Base-by-base conservation (phyloP, 2,329 filamentous ascomycete genomes). In the Cadophora gregata region DNA sequence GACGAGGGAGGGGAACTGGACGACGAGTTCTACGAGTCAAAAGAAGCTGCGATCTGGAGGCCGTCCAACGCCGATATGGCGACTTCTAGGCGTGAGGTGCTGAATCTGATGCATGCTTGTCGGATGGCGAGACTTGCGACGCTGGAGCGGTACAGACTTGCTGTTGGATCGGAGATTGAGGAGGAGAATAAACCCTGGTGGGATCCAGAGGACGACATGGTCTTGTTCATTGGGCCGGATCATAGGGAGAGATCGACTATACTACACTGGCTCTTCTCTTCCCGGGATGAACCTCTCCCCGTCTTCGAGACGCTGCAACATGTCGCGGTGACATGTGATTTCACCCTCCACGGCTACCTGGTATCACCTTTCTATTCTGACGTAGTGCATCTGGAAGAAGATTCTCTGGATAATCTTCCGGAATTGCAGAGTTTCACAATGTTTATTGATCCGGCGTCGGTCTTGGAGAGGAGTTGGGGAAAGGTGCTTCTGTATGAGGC, bases 121-220 rank as follows among this genome's bases (percentile, higher is more conserved):
- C 53, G 10, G 4, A 29, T 36, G 16, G 42, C 62, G 21, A 38
- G 62, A 38, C 1, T 42, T 3, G 45, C 45, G 2, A 56, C 45
- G 16, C 12, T 59, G 42, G 47, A 50, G 12, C 31, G 29, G 42
- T 64, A 50, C n/a, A n/a, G 42, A 10, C 24, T 64, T 21, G 42
- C 31, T 31, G 24, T 59, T n/a, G 42, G 48, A 36, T 56, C 53
- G 3, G 31, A 33, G 19, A 25, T 62, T 27, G 21, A 36, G 14
- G 59, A 50, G 33, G 59, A 62, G 27, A 62, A 62, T 24, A 38
- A 36, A 4, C 59, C 45, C 14, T 62, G 59, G 59, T 62, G 59
- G 59, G 19, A 25, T 62, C 59, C 59, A 8, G 45, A 62, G 19
- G 45, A 50, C 29, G 59, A 62, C 36, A 62, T 56, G 53, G 53